Base-by-base conservation (phyloP, 768 basidiomycete genomes). In the Cystofilobasidium ferigula region DNA sequence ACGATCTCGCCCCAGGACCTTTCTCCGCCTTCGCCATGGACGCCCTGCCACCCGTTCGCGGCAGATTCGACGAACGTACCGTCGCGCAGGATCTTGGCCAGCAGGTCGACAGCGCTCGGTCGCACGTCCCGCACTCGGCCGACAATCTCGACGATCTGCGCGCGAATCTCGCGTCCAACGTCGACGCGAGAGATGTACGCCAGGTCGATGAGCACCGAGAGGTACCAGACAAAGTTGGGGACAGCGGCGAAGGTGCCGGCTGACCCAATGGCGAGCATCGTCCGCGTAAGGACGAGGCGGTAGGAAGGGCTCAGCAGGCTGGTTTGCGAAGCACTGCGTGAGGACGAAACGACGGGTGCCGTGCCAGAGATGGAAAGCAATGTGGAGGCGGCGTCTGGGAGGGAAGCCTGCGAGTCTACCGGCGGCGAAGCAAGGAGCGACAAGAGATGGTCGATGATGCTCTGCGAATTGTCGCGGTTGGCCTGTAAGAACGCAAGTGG, bases 201-300 rank as follows among this genome's bases (percentile, higher is more conserved):
- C 12, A 98, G 80, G 73, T 97, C 92, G 54, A 97, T 83, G 34
- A 98, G 83, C 10, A 93, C 90, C 6, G 94, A 95, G 26, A 98
- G 81, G 75, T 91, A 95, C 94, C 95, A 99, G 73, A 97, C 89
- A 73, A 98, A 98, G 77, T 97, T 93, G 53, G 82, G 80, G 32
- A 99, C 81, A 71, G 91, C 87, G 61, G 86, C 85, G 74, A 94
- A 98, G 26, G 86, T 87, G 42, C 84, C 84, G 63, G 83, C 82
- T 2, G 89, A 87, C 64, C 89, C 86, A 71, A 98, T 88, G n/a
- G 80, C 78, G n/a, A 98, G 80, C 69, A 98, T 87, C 22, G 84
- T 82, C 69, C 87, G 84, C 12, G 88, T 82, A 36, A 98, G 82
- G 48, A 85, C 83, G 26, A 91, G 80, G 22, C 95, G 87, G 73